Evolutionary conservation across 441 rosid species (phyloP).

Genomic region (Pelargonium exstipulatum): DNA sequence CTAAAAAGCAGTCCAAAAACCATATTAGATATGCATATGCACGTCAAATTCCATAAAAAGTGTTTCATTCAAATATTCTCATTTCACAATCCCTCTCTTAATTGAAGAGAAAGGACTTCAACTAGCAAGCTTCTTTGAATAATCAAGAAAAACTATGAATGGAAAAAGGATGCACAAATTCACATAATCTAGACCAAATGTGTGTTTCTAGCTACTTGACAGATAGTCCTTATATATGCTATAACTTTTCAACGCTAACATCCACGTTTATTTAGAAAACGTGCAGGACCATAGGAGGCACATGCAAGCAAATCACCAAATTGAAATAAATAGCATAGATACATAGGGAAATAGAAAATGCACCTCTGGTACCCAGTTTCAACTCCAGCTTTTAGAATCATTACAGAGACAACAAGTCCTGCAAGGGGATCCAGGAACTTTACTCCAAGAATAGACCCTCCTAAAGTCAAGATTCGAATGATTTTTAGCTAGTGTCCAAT

Average conservation of each 20-base stretch:
- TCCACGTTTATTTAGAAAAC: no score
- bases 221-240: no score
- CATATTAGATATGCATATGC: conserved; percentile 21
- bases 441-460: conserved; percentile 87
- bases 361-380: conserved; percentile 91
- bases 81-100: neutral
- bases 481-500: no score
- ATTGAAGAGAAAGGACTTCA: conserved; percentile 7
- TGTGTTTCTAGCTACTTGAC: no score
- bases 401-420: conserved; percentile 81
- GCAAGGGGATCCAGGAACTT: conserved; percentile 89
- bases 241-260: no score
- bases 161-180: no score
- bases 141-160: neutral
- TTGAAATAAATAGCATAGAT: neutral
- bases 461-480: conserved; percentile 52
- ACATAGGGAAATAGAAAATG: no score
- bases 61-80: neutral
- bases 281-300: no score
- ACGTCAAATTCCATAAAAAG: neutral
- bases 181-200: no score
- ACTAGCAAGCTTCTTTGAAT: neutral
- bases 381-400: conserved; percentile 78
- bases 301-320: no score
- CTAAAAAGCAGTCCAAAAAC: conserved; percentile 33